Percentiles rank a stretch among this genome's conserved stretches.
Conservation (phyloP, 345 rosid species). For the Populus alba region DNA sequence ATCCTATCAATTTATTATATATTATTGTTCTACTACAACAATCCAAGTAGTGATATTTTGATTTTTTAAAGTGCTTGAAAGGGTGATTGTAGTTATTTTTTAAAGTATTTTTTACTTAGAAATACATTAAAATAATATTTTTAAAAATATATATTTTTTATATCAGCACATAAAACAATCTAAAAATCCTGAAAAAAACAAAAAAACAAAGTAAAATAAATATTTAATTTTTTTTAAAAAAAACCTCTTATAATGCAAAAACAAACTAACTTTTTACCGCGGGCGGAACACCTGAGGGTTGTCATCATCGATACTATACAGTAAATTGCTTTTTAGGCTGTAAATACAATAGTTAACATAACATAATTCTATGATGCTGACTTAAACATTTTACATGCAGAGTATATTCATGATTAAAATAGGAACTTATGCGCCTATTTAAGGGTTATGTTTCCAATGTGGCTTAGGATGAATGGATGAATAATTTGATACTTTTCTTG, state of each 20-base stretch:
- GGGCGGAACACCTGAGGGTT: too few relatives aligned
- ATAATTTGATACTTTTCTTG: not conserved
- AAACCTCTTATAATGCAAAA: too few relatives aligned
- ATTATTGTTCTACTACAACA: not conserved
- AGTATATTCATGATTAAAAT: not conserved
- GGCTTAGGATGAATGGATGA: not conserved
- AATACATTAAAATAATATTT: too few relatives aligned
- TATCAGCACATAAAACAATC: too few relatives aligned
- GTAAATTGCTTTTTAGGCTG: not conserved
- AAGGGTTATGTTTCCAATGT: not conserved
- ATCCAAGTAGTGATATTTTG: too few relatives aligned
- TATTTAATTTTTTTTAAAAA: too few relatives aligned
- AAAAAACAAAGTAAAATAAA: too few relatives aligned
- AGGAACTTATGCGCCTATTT: not conserved
- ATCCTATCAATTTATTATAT: not conserved
- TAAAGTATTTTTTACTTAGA: too few relatives aligned
- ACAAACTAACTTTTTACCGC: too few relatives aligned
- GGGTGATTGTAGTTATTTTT: too few relatives aligned
- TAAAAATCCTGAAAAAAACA: too few relatives aligned
- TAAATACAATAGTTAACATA: not conserved
- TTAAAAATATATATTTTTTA: too few relatives aligned
- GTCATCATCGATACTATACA: not conserved
- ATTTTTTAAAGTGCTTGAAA: accelerated
- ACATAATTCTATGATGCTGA: not conserved
- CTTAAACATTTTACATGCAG: not conserved